These are phyloP conservation scores for Porogramme epimiltina DNA, from an alignment of 1,284 basidiomycete species.

Conservation along the genomic window DNA sequence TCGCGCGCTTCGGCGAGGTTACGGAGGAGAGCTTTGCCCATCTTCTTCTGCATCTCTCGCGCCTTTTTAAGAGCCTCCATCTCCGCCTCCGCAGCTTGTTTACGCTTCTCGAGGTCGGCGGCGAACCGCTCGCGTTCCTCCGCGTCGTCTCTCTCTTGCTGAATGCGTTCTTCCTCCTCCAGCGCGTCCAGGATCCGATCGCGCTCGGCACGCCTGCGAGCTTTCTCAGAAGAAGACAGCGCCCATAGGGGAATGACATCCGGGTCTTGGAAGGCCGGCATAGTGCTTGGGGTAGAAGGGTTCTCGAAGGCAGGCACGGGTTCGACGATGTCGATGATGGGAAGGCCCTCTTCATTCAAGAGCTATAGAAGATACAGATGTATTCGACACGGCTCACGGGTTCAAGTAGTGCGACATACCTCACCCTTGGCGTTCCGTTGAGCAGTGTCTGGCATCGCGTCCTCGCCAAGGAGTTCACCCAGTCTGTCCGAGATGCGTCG, in stretches of 20 bases:
- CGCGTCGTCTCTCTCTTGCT: slow-evolving; percentile 43
- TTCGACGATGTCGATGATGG: slow-evolving; percentile 78
- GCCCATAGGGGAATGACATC: slow-evolving; percentile 48
- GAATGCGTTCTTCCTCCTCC: slow-evolving; percentile 65
- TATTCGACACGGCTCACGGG: slow-evolving; percentile 17
- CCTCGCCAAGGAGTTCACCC: slow-evolving; percentile 58
- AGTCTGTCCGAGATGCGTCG: slow-evolving; percentile 61
- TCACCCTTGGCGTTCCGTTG: slow-evolving; percentile 58
- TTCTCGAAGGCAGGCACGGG: slow-evolving; percentile 36
- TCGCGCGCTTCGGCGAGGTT: slow-evolving; percentile 46
- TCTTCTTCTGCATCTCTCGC: slow-evolving; percentile 71
- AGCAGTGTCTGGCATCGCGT: slow-evolving; percentile 33
- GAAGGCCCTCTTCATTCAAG: slow-evolving; percentile 74
- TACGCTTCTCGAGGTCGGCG: slow-evolving; percentile 51
- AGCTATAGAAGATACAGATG: slow-evolving; percentile 40
- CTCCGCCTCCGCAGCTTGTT: slow-evolving; percentile 52
- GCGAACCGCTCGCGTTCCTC: slow-evolving; percentile 43
- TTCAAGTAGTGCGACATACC: slow-evolving; percentile 43
- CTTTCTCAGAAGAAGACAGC: slow-evolving; percentile 50
- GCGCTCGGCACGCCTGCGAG: slow-evolving; percentile 53
- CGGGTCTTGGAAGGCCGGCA: slow-evolving; percentile 37
- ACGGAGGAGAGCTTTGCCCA: slow-evolving; percentile 67
- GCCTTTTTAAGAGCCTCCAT: slow-evolving; percentile 52
- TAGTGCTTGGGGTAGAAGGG: not conserved
- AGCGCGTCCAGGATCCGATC: slow-evolving; percentile 67